phyloP scores from a whole-genome alignment of 208 protist species.

The Angomonas deanei region DNA sequence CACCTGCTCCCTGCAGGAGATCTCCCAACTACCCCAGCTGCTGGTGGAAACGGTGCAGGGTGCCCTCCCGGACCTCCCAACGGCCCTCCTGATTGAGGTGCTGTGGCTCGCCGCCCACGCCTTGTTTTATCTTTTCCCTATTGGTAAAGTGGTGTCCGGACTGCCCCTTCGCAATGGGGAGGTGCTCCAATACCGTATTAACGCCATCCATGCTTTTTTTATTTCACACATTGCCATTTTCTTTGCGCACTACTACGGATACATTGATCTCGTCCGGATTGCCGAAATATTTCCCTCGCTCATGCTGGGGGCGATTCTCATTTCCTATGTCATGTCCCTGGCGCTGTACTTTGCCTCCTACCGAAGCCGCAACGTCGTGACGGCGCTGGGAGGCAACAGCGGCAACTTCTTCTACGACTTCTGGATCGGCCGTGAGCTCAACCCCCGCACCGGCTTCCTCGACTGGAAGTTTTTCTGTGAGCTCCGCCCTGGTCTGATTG shows the following conservation, averaged over 20 bases:
- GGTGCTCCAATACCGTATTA: constrained; percentile 73
- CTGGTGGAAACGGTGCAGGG: constrained; percentile 5
- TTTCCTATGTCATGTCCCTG: constrained; percentile 57
- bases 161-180: constrained; percentile 52
- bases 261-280: constrained; percentile 38
- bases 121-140: constrained; percentile 59
- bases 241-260: constrained; percentile 29
- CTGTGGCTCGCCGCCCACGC: constrained; percentile 62
- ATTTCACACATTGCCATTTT: constrained; percentile 46
- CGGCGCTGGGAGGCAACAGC: constrained; percentile 74
- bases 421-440: constrained; percentile 94
- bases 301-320: constrained; percentile 71
- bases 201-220: constrained; percentile 74
- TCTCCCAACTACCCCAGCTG: constrained; percentile 15
- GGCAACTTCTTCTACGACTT: constrained; percentile 93
- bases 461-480: constrained; percentile 97
- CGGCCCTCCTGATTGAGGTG: constrained; percentile 48
- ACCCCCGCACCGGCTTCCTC: constrained; percentile 88
- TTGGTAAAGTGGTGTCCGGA: constrained; percentile 61
- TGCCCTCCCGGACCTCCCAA: constrained; percentile 34
- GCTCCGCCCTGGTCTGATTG: constrained; percentile 93
- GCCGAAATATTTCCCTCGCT: constrained; percentile 57
- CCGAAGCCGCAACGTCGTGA: constrained; percentile 48
- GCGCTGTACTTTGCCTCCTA: constrained; percentile 64
- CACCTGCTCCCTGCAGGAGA: constrained; percentile 15